Base-by-base conservation (phyloP, 192 early-diverging fungal species). In the Coemansia javaensis region DNA sequence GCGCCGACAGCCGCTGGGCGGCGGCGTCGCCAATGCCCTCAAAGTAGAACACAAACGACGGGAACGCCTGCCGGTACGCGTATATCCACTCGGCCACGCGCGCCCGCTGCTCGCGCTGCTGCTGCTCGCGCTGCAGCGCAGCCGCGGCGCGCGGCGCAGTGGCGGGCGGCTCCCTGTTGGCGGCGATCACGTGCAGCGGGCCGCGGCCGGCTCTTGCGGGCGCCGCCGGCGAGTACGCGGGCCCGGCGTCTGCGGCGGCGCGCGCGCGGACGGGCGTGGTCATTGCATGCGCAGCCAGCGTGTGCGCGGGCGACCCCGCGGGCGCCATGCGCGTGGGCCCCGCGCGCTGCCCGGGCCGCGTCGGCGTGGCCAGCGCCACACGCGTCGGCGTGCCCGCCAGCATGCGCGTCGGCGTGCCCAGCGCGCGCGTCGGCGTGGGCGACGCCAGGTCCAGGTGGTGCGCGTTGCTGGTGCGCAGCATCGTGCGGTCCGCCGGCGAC, bases 41-140 rank as follows among this genome's bases (percentile, higher is more conserved):
- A 58, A 75, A 75, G 52, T 75, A 75, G 37, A 75, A 75, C 21
- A 75, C 71, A 59, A 75, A 75, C 31, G 53, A 62, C 1, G 71
- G 71, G 22, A 75, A 75, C 15, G 71, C 71, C 21, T 53, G 39
- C 14, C 71, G 53, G 31, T 67, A 75, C 7, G 63, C 64, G 35
- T 50, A 56, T n/a, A 77, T 63, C 71, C 71, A 75, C 38, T 75
- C 71, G 6, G 62, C 62, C 21, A 73, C 33, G n/a, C 69, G 69
- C 22, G 56, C 49, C 30, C 52, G 47, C 25, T 64, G 69, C 15
- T 57, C 50, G 47, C 60, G 57, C 34, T 68, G 65, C 37, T 63
- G 59, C 42, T 72, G 65, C 42, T 59, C 57, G 21, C 57, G 36
- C 11, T 46, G 32, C 36, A 49, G n/a, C 9, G 28, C 33, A 3